phyloP scores from a whole-genome alignment of 2,329 filamentous ascomycete species.

The Colletotrichum destructivum region DNA sequence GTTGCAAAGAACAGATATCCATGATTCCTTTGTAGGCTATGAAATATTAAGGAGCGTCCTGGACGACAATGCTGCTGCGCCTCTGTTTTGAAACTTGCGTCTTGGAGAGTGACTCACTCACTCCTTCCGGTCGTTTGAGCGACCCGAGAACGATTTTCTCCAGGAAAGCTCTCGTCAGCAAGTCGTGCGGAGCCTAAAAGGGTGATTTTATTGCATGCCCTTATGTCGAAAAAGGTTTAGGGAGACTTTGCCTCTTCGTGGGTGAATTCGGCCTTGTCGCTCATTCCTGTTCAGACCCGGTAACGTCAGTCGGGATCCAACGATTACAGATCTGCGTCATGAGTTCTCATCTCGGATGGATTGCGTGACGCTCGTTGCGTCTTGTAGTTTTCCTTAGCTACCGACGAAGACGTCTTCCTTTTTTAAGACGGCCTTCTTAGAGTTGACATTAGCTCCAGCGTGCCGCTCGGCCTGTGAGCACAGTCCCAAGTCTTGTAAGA shows the following conservation, averaged over 20 bases:
- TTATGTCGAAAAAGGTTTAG: not conserved
- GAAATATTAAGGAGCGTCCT: not conserved
- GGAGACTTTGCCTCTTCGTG: not conserved
- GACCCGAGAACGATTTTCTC: not conserved
- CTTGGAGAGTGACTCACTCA: not conserved
- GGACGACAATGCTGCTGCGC: not conserved
- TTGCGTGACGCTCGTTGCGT: not conserved
- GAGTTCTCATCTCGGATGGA: not conserved
- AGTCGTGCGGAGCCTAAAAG: not conserved
- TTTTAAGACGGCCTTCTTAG: not conserved
- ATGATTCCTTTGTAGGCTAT: not conserved
- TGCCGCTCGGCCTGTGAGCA: not conserved
- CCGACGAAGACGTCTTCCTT: not conserved
- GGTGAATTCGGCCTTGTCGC: not conserved
- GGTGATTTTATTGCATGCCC: not conserved
- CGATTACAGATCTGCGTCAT: not conserved
- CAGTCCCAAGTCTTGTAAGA: not conserved
- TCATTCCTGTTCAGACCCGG: not conserved
- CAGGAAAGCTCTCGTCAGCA: not conserved
- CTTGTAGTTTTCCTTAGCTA: not conserved
- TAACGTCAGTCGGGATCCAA: not conserved
- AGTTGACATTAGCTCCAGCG: not conserved
- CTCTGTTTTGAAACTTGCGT: constrained; percentile 12
- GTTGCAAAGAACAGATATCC: constrained; percentile 1
- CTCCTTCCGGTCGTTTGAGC: constrained; percentile 1